Evolutionary conservation across 495 filamentous ascomycete genomes (phyloP).

Genomic region (Aspergillus haitiensis): DNA sequence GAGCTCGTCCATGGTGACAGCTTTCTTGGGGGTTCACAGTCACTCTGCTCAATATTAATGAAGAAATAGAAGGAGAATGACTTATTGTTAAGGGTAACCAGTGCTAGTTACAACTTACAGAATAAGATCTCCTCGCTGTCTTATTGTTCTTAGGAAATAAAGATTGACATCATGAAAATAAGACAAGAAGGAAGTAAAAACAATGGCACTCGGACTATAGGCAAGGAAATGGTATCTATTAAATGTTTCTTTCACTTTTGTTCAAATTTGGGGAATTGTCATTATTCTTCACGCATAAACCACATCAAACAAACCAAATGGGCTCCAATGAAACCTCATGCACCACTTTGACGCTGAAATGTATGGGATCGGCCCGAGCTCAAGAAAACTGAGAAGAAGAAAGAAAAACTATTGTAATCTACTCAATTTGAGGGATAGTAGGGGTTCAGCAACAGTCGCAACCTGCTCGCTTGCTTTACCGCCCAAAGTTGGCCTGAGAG

Average conservation of each 20-base stretch:
- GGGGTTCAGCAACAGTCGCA: neutral
- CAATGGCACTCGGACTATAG: neutral
- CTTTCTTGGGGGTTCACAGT: no score
- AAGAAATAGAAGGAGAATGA: no score
- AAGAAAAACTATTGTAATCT: neutral
- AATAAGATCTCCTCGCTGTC: no score
- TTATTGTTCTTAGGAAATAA: no score
- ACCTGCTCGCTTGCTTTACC: slow-evolving; percentile 8
- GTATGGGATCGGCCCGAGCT: no score
- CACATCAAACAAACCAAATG: slow-evolving; percentile 16
- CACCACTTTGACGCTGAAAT: neutral
- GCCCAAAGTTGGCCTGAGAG: slow-evolving; percentile 58
- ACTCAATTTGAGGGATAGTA: neutral
- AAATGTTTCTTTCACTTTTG: slow-evolving; percentile 23
- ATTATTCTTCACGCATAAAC: slow-evolving; percentile 35
- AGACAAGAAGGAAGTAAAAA: neutral
- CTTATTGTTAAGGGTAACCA: no score
- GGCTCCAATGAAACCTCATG: slow-evolving; percentile 2
- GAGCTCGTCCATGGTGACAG: no score
- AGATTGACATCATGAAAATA: no score
- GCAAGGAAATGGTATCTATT: slow-evolving; percentile 36
- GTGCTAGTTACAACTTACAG: no score
- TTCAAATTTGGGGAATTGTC: slow-evolving; percentile 26
- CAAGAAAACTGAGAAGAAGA: no score
- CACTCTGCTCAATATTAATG: no score